Conservation (phyloP, 2,329 filamentous ascomycete species). For the Hirsutella minnesotensis region DNA sequence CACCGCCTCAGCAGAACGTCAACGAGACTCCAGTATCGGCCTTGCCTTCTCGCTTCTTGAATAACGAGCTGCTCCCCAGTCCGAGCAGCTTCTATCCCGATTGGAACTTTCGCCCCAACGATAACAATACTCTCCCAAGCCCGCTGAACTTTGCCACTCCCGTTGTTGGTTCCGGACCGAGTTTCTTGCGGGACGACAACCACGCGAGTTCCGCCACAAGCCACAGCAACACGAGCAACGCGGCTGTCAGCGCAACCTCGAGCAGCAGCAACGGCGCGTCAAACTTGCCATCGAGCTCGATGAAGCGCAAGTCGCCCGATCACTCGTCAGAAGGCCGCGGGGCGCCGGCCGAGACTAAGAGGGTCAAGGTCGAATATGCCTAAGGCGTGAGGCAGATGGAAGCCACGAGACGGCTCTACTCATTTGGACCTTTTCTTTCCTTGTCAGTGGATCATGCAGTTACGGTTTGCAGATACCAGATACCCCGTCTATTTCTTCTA, state of each 20-base stretch:
- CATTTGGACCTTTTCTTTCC: neutral
- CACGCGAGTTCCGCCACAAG: conserved; percentile 9
- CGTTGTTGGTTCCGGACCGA: conserved; percentile 47
- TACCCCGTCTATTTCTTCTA: conserved; percentile 5
- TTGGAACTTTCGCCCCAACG: conserved; percentile 64
- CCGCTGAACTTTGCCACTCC: conserved; percentile 90
- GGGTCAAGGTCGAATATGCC: conserved; percentile 36
- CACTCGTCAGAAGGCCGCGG: conserved; percentile 29
- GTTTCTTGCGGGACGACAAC: conserved; percentile 48
- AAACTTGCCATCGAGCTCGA: conserved; percentile 7
- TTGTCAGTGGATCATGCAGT: neutral
- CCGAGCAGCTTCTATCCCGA: conserved; percentile 89
- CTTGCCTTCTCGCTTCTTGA: conserved; percentile 81
- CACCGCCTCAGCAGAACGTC: conserved; percentile 57
- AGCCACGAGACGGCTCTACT: neutral
- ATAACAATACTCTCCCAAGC: conserved; percentile 81
- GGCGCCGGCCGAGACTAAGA: conserved; percentile 35
- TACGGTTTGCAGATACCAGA: conserved; percentile 2
- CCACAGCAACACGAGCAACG: conserved; percentile 10
- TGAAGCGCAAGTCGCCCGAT: conserved; percentile 49
- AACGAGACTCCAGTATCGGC: conserved; percentile 75
- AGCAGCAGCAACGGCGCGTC: conserved; percentile 6
- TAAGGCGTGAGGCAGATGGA: neutral
- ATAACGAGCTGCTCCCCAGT: conserved; percentile 75
- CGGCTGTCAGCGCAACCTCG: conserved; percentile 6